A percentile compares a stretch with the other conserved stretches of the same genome.
Conservation (phyloP, 352 stramenopile genomes). For the Peronosclerospora sorghi region DNA sequence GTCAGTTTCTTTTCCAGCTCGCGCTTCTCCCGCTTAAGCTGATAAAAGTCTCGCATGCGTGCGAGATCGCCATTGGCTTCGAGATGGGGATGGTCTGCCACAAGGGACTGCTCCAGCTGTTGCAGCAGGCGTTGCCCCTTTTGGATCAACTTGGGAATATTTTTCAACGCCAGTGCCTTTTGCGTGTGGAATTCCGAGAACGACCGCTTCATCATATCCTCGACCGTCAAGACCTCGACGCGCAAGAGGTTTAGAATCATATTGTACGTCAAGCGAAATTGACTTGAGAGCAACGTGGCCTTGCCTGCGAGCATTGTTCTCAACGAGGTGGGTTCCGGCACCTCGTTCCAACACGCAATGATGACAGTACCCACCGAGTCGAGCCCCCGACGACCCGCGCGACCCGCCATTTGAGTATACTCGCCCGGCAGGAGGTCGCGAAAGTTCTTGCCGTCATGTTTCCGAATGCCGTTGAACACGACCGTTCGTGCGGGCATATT, state of each 20-base stretch:
- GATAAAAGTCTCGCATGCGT: constrained; percentile 51
- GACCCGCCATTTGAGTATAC: constrained; percentile 96
- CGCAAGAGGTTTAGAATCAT: constrained; percentile 97
- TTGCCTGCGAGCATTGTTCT: constrained; percentile 93
- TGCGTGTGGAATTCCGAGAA: constrained; percentile 95
- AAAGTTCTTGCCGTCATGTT: constrained; percentile 94
- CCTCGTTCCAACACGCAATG: constrained; percentile 95
- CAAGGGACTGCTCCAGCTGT: constrained; percentile 34
- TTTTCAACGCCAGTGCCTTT: constrained; percentile 67
- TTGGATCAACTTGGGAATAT: constrained; percentile 66
- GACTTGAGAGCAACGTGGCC: constrained; percentile 90
- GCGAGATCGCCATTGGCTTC: constrained; percentile 44
- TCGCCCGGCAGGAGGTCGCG: constrained; percentile 82
- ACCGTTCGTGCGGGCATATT: constrained; percentile 98
- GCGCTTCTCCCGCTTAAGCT: constrained; percentile 60
- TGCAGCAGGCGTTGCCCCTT: constrained; percentile 42
- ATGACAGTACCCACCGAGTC: constrained; percentile 96
- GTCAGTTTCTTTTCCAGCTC: constrained; percentile 63
- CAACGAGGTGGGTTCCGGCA: constrained; percentile 91
- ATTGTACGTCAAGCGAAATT: constrained; percentile 98
- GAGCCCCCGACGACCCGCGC: constrained; percentile 93
- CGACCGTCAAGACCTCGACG: constrained; percentile 79
- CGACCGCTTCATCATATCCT: constrained; percentile 96
- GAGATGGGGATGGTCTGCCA: constrained; percentile 54
- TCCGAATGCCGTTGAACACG: constrained; percentile 95